Evolutionary conservation across 1,284 basidiomycete species (phyloP).

Genomic region (Marasmius fiardii): DNA sequence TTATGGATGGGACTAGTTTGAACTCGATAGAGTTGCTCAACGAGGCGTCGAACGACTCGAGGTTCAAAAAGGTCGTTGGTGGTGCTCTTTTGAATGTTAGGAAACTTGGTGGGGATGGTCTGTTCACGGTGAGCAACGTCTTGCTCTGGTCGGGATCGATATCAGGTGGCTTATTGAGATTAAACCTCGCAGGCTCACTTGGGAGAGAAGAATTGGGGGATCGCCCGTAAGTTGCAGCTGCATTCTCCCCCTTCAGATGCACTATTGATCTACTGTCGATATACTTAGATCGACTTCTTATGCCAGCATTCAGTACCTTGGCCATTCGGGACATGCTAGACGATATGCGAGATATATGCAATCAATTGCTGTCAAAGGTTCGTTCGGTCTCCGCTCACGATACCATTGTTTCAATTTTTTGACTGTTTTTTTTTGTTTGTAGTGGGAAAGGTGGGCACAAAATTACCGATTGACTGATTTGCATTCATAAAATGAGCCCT

Average conservation of each 20-base stretch:
- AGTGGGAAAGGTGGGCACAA: constrained; percentile 11
- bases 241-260: neutral
- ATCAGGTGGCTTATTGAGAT: neutral
- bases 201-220: constrained; percentile 46
- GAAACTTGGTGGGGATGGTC: constrained; percentile 40
- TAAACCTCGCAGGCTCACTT: constrained; percentile 27
- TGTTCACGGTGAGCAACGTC: constrained; percentile 39
- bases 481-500: constrained; percentile 3
- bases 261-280: neutral
- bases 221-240: constrained; percentile 35
- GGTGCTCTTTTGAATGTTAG: constrained; percentile 36
- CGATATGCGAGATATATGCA: constrained; percentile 47
- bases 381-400: neutral
- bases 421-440: neutral
- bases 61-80: constrained; percentile 39
- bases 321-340: constrained; percentile 47
- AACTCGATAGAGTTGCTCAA: constrained; percentile 38
- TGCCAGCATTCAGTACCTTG: constrained; percentile 48
- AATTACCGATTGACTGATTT: constrained; percentile 34
- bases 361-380: constrained; percentile 41
- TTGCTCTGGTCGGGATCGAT: neutral
- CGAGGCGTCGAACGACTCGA: constrained; percentile 42
- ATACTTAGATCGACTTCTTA: constrained; percentile 43
- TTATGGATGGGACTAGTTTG: too few relatives aligned
- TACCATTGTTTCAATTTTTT: neutral